Evolutionary conservation across 2,329 filamentous ascomycete genomes (phyloP), one percentile per base, ranked within the genome.

Genomic region (Zymoseptoria tritici): DNA sequence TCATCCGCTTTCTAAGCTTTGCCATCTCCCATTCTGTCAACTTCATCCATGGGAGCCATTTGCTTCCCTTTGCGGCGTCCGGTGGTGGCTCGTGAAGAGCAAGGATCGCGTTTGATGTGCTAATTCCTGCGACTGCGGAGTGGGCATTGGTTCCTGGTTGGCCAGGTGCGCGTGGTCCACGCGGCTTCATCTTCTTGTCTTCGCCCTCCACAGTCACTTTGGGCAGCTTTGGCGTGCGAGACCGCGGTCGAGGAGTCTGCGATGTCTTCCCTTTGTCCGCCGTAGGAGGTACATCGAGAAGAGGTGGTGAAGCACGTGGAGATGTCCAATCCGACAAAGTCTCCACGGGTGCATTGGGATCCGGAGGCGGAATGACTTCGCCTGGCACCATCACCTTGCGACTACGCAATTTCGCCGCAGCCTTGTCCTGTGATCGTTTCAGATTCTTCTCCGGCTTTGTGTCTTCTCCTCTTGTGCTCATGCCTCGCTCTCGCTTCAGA

Each of bases 1-100:
- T 94, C 90, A 94, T 94, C 19, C 88, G 82, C 75, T 94, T 94
- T 61, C 90, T 80, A 7, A 94, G 79, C 63, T 85, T 83, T 4
- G 84, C 85, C 83, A 87, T 85, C 68, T 87, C 85, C 75, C 81
- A 87, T 65, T 86, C 84, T 2, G 85, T 87, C 62, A 87, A 74
- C 59, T 83, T 82, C 66, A 84, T 77, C 85, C 85, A 87, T 1
- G 85, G 85, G 61, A 81, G 75, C 73, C 82, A 81, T 67, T 81
- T 81, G 72, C 83, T 85, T 52, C 85, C 85, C 22, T 81, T 77
- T 57, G 76, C 76, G 7, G 84, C 84, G 70, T 85, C 81, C 20
- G 79, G 74, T 13, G 85, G 85, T 9, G 85, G 85, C 16, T 83
- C 82, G 13, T 81, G 80, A 20, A 86, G 75, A 63, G 81, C 75